Evolutionary conservation across 805 yeast genomes (phyloP).

Genomic region (Saccharomycopsis sp.): DNA sequence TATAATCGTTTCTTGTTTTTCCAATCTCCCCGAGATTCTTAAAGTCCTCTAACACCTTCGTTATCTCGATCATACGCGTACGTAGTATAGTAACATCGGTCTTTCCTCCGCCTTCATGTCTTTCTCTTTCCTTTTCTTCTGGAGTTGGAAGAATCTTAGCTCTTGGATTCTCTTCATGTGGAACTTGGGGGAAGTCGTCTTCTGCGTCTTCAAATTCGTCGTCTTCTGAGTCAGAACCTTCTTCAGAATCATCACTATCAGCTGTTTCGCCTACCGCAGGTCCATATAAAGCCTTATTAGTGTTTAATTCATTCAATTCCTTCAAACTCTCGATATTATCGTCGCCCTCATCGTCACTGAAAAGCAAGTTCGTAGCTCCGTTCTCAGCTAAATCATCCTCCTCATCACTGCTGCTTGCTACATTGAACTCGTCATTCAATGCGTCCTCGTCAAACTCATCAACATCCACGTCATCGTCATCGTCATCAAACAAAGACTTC

Average conservation of each 20-base stretch:
- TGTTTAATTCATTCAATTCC: constrained; percentile 20
- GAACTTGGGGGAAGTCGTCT: constrained; percentile 24
- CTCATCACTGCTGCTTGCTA: constrained; percentile 21
- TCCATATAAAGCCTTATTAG: constrained; percentile 13
- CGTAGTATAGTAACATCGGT: constrained; percentile 77
- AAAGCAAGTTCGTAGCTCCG: constrained; percentile 9
- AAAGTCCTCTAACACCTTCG: constrained; percentile 89
- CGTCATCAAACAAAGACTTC: constrained; percentile 67
- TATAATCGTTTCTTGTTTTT: constrained; percentile 76
- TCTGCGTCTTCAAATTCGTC: constrained; percentile 29
- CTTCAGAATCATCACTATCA: constrained; percentile 32
- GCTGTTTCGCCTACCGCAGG: constrained; percentile 29
- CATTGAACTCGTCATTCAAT: constrained; percentile 37
- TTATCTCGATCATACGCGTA: constrained; percentile 92
- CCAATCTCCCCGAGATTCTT: constrained; percentile 79
- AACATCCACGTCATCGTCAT: constrained; percentile 26
- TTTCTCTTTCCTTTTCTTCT: constrained; percentile 51
- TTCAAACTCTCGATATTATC: constrained; percentile 24
- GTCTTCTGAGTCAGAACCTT: constrained; percentile 20
- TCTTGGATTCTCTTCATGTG: constrained; percentile 40
- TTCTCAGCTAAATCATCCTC: constrained; percentile 9
- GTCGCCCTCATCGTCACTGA: constrained; percentile 21
- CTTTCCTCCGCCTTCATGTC: constrained; percentile 43
- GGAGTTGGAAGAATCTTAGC: constrained; percentile 70
- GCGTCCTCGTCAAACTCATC: constrained; percentile 57